Base-by-base conservation (phyloP, 2,329 filamentous ascomycete species). In the Ascochyta clinopodiicola region DNA sequence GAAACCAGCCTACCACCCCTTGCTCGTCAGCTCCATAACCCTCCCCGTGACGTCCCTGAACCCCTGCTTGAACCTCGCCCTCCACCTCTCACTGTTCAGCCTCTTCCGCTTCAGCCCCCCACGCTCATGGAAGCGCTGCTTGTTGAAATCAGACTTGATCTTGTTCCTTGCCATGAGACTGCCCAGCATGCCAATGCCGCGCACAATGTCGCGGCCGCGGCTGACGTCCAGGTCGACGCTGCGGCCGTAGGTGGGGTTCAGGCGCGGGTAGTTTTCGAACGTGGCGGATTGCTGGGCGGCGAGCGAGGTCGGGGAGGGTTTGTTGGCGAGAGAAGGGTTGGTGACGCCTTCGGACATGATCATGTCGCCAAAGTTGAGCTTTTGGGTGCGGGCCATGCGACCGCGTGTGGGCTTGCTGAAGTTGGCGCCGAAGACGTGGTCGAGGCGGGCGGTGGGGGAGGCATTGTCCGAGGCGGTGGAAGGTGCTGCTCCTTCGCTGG, bases 71-170 rank as follows among this genome's bases (percentile, higher is more conserved):
- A 94, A 95, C 56, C 85, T 83, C 60, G 64, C 78, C 72, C 85
- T 82, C 88, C 89, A 92, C 58, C 90, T 81, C 80, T 88, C 80
- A 56, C 84, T 87, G 73, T 79, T 80, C 64, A 92, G 76, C 67
- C 91, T 84, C 85, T 95, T 96, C 75, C 88, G 83, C 83, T 90
- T 92, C 68, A 91, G 68, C 2, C 91, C 91, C 0, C 83, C 83
- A 42, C 91, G 79, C 80, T 95, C 91, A 75, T 96, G 88, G 67
- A 86, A 91, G 60, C 81, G 80, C 77, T 95, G 91, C 60, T 66
- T 73, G 19, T 75, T 72, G 48, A 80, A 80, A 65, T 91, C 86
- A 2, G 44, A 54, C 62, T 76, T 80, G 45, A 95, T 78, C 38
- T 76, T 80, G 69, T 94, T 92, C 66, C 77, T 74, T 36, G 68